Evolutionary conservation across 2,329 filamentous ascomycete genomes (phyloP).

Genomic region (Macrophomina pseudophaseolina): DNA sequence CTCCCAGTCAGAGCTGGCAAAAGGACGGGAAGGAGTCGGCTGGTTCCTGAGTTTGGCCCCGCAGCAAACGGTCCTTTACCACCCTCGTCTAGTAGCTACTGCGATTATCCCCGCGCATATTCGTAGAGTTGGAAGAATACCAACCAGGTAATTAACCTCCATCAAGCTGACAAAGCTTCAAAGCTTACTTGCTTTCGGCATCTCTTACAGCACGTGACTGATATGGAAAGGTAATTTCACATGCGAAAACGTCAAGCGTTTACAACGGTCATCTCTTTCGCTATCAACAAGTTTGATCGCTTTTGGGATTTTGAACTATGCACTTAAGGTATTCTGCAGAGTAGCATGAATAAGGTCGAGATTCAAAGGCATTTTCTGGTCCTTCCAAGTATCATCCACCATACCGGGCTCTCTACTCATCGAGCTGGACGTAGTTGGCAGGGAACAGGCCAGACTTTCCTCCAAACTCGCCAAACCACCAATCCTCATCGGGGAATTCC

Average conservation of each 20-base stretch:
- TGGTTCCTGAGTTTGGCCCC: not conserved
- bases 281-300: too few species aligned
- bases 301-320: slow-evolving; percentile 16
- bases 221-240: not conserved
- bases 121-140: not conserved
- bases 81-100: not conserved
- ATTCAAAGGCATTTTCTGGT: not conserved
- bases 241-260: not conserved
- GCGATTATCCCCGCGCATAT: not conserved
- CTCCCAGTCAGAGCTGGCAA: not conserved
- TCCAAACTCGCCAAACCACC: slow-evolving; percentile 91
- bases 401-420: slow-evolving; percentile 41
- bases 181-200: not conserved
- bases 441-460: slow-evolving; percentile 83
- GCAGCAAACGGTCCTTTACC: not conserved
- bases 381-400: not conserved
- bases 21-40: not conserved
- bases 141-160: not conserved
- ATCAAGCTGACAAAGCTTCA: not conserved
- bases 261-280: not conserved
- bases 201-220: not conserved
- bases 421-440: slow-evolving; percentile 56
- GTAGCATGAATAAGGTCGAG: not conserved
- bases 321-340: slow-evolving; percentile 15
- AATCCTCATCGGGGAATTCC: slow-evolving; percentile 98